A percentile compares a stretch with the other conserved stretches of the same genome.
These are phyloP conservation scores for Cucurbita pepo DNA, from an alignment of 306 rosid genomes.

Conservation along the genomic window DNA sequence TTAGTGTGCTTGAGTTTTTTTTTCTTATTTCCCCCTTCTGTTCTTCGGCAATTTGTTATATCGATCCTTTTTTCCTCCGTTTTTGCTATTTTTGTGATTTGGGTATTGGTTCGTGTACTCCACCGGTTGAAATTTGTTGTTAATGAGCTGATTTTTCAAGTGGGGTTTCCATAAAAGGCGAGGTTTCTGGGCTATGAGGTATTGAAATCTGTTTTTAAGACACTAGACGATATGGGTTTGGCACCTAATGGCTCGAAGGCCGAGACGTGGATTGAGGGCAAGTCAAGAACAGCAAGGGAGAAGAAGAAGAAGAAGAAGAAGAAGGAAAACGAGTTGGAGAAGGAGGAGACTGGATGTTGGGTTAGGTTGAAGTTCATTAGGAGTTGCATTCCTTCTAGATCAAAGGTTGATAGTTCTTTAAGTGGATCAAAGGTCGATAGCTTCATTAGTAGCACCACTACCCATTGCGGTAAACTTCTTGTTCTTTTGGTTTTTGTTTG, in stretches of 20 bases:
- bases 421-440: constrained; percentile 67
- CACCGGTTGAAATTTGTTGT: neutral
- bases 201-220: constrained; percentile 7
- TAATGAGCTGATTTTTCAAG: neutral
- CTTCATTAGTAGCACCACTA: constrained; percentile 41
- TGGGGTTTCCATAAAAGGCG: constrained; percentile 7
- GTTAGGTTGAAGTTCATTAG: constrained; percentile 44
- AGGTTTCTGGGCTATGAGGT: constrained; percentile 7
- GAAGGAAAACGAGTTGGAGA: constrained; percentile 15
- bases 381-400: constrained; percentile 66
- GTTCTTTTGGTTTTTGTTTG: constrained; percentile 4
- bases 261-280: constrained; percentile 49
- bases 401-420: constrained; percentile 62
- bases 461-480: constrained; percentile 36
- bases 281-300: constrained; percentile 35
- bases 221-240: constrained; percentile 46
- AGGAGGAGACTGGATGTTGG: constrained; percentile 49
- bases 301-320: constrained; percentile 9
- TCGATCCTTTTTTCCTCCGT: neutral
- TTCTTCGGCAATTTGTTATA: neutral
- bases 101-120: neutral
- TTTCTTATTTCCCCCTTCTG: neutral
- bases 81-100: neutral
- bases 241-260: constrained; percentile 40
- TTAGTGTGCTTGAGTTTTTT: constrained; percentile 5